Conservation (phyloP, 208 protist genomes). For the Tritrichomonas musculus region DNA sequence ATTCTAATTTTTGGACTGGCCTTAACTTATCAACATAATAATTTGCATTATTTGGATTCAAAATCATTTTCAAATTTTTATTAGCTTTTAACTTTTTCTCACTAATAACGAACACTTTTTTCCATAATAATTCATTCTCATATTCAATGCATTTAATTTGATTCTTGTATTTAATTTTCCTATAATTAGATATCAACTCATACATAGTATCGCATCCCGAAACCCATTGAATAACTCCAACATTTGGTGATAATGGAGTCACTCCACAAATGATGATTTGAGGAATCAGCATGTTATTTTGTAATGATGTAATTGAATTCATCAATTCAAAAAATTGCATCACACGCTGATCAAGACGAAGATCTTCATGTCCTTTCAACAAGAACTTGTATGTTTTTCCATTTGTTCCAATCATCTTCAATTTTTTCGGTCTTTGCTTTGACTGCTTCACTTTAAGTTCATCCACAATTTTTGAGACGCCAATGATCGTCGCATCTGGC, state of each 20-base stretch:
- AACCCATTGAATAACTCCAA: conserved; percentile 8
- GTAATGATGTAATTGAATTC: not conserved
- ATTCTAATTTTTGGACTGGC: not conserved
- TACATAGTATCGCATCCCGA: not conserved
- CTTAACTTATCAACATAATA: not conserved
- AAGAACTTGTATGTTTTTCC: not conserved
- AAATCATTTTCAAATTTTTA: too few species aligned
- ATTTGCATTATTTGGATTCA: not conserved
- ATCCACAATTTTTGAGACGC: not conserved
- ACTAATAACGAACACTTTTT: too few species aligned
- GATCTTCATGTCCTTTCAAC: conserved; percentile 20
- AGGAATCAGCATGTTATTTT: too few species aligned
- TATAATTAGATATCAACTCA: not conserved
- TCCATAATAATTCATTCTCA: not conserved
- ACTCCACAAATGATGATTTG: not conserved
- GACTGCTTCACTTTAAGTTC: not conserved
- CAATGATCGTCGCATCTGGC: not conserved
- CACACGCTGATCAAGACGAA: not conserved
- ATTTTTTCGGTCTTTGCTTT: not conserved
- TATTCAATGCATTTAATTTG: not conserved
- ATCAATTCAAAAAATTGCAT: conserved; percentile 33
- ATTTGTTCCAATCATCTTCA: not conserved
- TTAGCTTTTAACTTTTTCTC: too few species aligned
- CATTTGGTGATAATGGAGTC: not conserved
- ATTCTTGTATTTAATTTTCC: too few species aligned